Base-by-base conservation (phyloP, 2,329 filamentous ascomycete species). In the Dactylellina cionopaga region DNA sequence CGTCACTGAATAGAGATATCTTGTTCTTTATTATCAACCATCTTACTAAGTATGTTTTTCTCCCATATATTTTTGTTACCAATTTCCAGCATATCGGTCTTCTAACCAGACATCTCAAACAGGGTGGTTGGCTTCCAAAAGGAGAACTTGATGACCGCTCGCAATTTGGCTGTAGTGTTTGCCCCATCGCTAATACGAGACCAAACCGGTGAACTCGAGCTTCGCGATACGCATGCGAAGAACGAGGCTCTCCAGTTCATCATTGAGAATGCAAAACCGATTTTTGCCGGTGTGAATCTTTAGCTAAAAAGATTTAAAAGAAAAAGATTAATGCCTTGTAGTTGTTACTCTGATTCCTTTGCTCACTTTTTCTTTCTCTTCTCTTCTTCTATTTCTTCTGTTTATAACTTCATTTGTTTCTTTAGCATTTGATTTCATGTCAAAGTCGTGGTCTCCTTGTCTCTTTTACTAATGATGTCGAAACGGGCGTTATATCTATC, bases 101-200 rank as follows among this genome's bases (percentile, higher is more conserved):
- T 35, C 78, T 81, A 75, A 80, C 66, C 2, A 25, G 46, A 4
- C 41, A 5, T 10, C 46, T 1, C 71, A 25, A 15, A 91, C 17
- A 77, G 76, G 59, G 76, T 77, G 39, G 76, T 75, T 43, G 64
- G 59, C 15, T 56, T 74, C 25, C 75, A 72, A 47, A 59, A 74
- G 15, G 75, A 76, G 51, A 77, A 76, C 19, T 70, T 77, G 88
- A 99, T 99, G 95, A 96, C 92, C 22, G 91, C 94, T 64, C 91
- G 96, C 81, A 99, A 99, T 79, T 83, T 98, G 73, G 92, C 95
- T 2, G 95, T 99, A 41, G 95, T 99, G 35, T 99, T 99, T 79
- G 95, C 95, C 6, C 95, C 95, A 5, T 99, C 95, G 0, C 96
- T 99, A 77, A 96, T 99, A 92, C 88, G 94, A 76, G 92, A 96